Base-by-base conservation (phyloP, 176 grass and related monocot genomes). In the Dactylis glomerata region DNA sequence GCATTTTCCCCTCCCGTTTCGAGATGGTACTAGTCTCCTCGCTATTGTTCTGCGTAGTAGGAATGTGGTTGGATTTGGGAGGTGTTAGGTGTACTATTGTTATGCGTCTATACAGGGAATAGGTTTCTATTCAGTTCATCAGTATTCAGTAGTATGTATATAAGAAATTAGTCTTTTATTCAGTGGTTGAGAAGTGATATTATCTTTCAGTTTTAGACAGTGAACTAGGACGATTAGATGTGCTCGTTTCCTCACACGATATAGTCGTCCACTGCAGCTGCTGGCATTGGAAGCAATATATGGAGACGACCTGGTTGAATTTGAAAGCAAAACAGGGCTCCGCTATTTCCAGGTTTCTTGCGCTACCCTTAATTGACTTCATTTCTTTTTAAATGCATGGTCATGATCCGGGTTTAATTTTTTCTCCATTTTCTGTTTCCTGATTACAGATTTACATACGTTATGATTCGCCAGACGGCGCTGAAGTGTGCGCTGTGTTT, bases 271-370 rank as follows among this genome's bases (percentile, higher is more conserved):
- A 8, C 34, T 79, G 46, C 84, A 92, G 91, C 5, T 89, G 52
- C 47, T 92, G 59, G 87, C 87, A 49, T 30, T 87, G 84, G 84
- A 92, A 27, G 91, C 87, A 81, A 92, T 92, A 45, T 89, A 89
- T 56, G 84, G 87, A 20, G 52, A 77, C 41, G 85, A 89, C 84
- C 52, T 89, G 17, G 27, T 44, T 20, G 41, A 40, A 19, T 87
- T 84, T 0, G 22, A 47, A 56, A 88, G 33, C 59, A 93, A 83
- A 90, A 50, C 76, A 80, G 80, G 86, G 66, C 81, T 88, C 28
- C 54, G 22, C 14, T 86, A 45, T 69, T 91, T 94, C 16, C 86
- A 94, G 92, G 88, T 93, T 75, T 56, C 12, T 83, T 66, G 16
- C 22, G 20, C 47, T 55, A 13, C 20, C 36, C 36, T 12, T 74